Evolutionary conservation across 164 flowering plant genomes (phyloP), one percentile per base, ranked within the genome.

Genomic region (Hamamelis virginiana): DNA sequence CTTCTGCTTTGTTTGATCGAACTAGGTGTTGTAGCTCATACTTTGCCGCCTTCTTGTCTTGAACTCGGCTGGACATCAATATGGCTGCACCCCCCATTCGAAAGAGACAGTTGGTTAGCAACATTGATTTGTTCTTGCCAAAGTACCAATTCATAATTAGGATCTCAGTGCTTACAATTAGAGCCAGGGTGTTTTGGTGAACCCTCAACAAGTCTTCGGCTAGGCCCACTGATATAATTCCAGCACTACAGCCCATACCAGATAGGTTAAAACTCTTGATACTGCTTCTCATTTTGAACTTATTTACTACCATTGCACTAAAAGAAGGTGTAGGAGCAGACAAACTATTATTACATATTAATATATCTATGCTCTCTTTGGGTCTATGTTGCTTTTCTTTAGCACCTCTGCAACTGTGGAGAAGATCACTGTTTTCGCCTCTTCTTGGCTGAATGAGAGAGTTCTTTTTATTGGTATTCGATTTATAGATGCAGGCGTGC

Each of bases 171-270:
- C 83, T 83, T 25, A 80, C 74, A 4, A 80, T 58, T 15, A 80
- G 68, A n/a, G 80, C 78, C 53, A 75, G 27, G 9, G 75, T 69
- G 65, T 75, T 64, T 13, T n/a, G 44, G 12, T 73, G 79, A 21
- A 75, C 79, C 27, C 58, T 52, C 38, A 77, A 53, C 60, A 80
- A 43, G 59, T 80, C 79, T 26, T 62, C 60, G 9, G 80, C 85
- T 3, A 80, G 69, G 15, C 72, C 72, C 0, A 80, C 70, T 1
- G 82, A 59, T n/a, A 74, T 18, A 33, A 79, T 57, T 22, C 82
- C 76, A 5, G 80, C 83, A 60, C 83, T 82, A 63, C 85, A 82
- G 1, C 85, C 85, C 85, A 82, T 82, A 1, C 85, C 85, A 1
- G 83, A 70, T 8, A 82, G 80, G 58, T 77, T 75, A 58, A 75